phyloP scores from a whole-genome alignment of 176 grass and related monocot species.

The Aegilops bicornis region DNA sequence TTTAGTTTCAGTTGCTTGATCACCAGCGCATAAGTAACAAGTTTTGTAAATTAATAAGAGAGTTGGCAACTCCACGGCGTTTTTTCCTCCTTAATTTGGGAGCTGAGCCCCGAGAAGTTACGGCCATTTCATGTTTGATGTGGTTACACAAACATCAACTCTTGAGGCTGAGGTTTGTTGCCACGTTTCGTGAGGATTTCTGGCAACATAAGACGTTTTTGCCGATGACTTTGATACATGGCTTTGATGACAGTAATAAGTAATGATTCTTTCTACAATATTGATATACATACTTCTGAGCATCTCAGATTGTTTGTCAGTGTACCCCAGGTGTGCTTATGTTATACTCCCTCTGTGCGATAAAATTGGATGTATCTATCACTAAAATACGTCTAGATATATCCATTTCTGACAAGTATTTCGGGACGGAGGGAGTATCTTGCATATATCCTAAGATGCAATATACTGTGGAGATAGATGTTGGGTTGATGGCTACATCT shows the following conservation, averaged over 20 bases:
- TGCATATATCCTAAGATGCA: not conserved
- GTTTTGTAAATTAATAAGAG: constrained; percentile 56
- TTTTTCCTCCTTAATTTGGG: not conserved
- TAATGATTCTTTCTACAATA: not conserved
- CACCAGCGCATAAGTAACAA: constrained; percentile 21
- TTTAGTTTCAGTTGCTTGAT: constrained; percentile 19
- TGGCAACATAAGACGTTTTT: not conserved
- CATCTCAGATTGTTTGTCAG: not conserved
- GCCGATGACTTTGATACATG: constrained; percentile 4
- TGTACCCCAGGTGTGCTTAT: not conserved
- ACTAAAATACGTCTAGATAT: too few relatives aligned
- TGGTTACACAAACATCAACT: not conserved
- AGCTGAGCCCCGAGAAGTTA: not conserved
- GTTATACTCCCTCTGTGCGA: too few relatives aligned
- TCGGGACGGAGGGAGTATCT: not conserved
- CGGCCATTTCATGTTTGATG: constrained; percentile 11
- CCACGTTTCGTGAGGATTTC: constrained; percentile 17
- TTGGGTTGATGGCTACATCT: not conserved
- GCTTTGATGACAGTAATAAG: constrained; percentile 4
- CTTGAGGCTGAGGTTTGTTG: not conserved
- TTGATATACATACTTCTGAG: not conserved
- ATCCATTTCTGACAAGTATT: too few relatives aligned
- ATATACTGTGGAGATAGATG: not conserved
- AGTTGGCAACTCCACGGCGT: not conserved
- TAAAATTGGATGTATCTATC: too few relatives aligned